These are phyloP conservation scores for Mycena capillaripes DNA, from an alignment of 768 basidiomycete genomes.

Conservation along the genomic window DNA sequence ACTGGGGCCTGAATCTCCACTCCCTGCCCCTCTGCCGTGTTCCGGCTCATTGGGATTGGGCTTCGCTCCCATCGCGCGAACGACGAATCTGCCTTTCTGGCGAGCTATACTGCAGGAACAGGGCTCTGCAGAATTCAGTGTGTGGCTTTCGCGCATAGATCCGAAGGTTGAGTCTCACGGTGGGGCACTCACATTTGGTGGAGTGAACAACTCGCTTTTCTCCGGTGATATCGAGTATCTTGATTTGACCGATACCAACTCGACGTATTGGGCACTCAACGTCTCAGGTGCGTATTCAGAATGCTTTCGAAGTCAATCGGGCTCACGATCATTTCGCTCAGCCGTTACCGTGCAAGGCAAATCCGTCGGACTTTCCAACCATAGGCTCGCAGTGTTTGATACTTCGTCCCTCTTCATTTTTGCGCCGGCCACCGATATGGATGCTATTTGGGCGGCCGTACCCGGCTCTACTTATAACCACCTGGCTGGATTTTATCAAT, in stretches of 20 bases:
- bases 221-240: constrained; percentile 8
- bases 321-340: background rate
- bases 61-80: background rate
- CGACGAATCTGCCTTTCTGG: background rate
- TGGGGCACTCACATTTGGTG: background rate
- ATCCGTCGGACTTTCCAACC: background rate
- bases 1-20: background rate
- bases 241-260: background rate
- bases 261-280: background rate
- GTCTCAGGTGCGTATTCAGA: background rate
- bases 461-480: background rate
- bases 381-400: background rate
- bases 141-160: background rate
- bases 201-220: background rate
- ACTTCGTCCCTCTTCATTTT: background rate
- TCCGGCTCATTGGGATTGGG: background rate
- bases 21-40: background rate
- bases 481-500: background rate
- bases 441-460: background rate
- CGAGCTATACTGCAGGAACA: background rate
- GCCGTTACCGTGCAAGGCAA: background rate
- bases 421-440: background rate
- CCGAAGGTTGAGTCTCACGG: no score
- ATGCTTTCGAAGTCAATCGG: background rate
- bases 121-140: background rate